Evolutionary conservation across 441 rosid genomes (phyloP), one percentile per base, ranked within the genome.

Genomic region (Populus trichocarpa): DNA sequence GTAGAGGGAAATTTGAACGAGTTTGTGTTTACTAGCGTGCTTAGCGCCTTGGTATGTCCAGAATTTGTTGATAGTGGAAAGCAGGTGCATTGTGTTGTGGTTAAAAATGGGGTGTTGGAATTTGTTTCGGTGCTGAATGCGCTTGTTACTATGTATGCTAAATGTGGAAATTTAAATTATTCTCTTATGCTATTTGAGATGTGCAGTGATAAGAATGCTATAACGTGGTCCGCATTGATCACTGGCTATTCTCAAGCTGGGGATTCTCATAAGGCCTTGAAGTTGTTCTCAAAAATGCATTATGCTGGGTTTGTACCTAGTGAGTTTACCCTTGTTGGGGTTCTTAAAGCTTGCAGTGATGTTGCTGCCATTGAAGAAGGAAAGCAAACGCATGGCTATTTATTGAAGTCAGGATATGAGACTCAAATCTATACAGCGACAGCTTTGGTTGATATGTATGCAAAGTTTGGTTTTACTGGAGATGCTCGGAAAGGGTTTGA

Each of bases 381-480:
- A 77, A 89, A 85, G 80, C 98, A 93, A 83, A 82, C 87, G 71
- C 97, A 95, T 78, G 83, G 78, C 68, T 90, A 83, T 81, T 79
- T 86, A 67, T 71, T 93, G 69, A 93, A 91, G 81, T 76, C 89
- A 84, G 97, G 94, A 76, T 91, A 81, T 25, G 97, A 85, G 75
- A 85, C 82, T 42, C 97, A 95, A 76, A 82, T 93, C 59, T 93
- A 84, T 75, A 86, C 92, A 16, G 75, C 79, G 33, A 91, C 97
- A 1, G 94, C 98, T 79, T 84, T 93, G 87, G 94, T 90, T 84
- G 95, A 93, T 84, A 91, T 95, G 97, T 93, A 93, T 78, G 97
- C 94, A n/a, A 95, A 93, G 84, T 89, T 88, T 22, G 89, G 93
- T 69, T 82, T 82, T 78, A 85, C 82, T 46, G 82, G 40, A 73